Conservation (phyloP, 257 asterid species). For the Vinca minor region DNA sequence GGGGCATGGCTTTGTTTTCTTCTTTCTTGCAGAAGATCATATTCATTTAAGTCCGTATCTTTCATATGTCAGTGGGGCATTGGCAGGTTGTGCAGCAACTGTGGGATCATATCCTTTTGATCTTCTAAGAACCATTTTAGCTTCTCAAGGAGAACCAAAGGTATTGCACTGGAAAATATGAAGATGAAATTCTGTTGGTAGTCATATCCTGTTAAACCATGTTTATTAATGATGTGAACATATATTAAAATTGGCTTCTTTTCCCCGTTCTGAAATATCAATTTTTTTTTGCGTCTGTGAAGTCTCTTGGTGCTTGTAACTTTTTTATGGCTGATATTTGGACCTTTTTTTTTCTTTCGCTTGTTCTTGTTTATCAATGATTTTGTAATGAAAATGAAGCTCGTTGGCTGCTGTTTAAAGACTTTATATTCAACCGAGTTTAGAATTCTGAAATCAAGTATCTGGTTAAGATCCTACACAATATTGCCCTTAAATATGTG, state of each 20-base stretch:
- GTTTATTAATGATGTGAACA: neutral
- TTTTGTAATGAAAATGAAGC: no score
- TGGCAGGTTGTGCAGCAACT: slow-evolving; percentile 96
- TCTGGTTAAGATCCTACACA: neutral
- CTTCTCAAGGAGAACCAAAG: slow-evolving; percentile 99
- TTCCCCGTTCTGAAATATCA: neutral
- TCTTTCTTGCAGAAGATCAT: slow-evolving; percentile 62
- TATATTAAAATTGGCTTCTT: neutral
- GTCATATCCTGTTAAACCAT: neutral
- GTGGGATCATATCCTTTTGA: slow-evolving; percentile 95
- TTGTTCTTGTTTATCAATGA: no score
- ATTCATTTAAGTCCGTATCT: slow-evolving; percentile 65
- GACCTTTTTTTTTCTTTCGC: neutral
- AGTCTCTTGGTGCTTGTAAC: neutral
- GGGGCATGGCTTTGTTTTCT: slow-evolving; percentile 15
- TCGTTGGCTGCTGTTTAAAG: no score
- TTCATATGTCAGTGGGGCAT: slow-evolving; percentile 79
- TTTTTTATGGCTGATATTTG: neutral
- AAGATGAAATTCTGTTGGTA: neutral
- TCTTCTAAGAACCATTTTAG: slow-evolving; percentile 85
- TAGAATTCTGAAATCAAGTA: neutral
- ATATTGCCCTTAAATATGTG: neutral
- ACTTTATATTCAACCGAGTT: neutral
- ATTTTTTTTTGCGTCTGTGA: neutral
- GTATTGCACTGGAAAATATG: slow-evolving; percentile 31